Base-by-base conservation (phyloP, 805 yeast genomes). In the Kuraishia capsulata region DNA sequence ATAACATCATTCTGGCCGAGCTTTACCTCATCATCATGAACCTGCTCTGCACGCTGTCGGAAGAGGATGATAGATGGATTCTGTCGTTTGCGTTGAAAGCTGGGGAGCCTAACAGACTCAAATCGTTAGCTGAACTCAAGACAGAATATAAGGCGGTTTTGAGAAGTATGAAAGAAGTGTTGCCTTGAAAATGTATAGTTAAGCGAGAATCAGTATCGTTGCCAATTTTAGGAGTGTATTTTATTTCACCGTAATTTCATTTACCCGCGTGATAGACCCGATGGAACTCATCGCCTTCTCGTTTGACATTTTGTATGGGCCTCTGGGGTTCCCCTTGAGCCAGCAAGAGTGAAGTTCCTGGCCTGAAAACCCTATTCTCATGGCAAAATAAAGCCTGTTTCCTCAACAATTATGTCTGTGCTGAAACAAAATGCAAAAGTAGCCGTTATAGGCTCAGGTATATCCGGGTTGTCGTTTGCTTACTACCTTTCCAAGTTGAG, bases 381-480 rank as follows among this genome's bases (percentile, higher is more conserved):
- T n/a, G n/a, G n/a, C n/a, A n/a, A n/a, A n/a, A n/a, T n/a, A n/a
- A n/a, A n/a, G n/a, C n/a, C n/a, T n/a, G n/a, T n/a, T 11, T 11
- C 26, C 11, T 23, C 31, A 28, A 6, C 17, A 5, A 14, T 13
- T 5, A 28, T 35, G 14, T 11, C 30, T 18, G 16, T 19, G 25
- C 26, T 28, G 5, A 21, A 21, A 19, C 5, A 26, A 20, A 20
- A 29, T 20, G 25, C 33, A 13, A 19, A 8, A 17, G 78, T 88
- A 2, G 88, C 83, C 1, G 83, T 89, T 0, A 52, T 88, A 1
- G 98, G 98, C 0, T 81, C 84, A 1, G 98, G 98, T 1, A 73
- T 90, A 2, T 82, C 96, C 0, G 97, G 97, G 0, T 64, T 92
- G 3, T 64, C 87, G 2, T 83, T 73, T 51, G 74, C 82, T 1